These are phyloP conservation scores for Citrus inodora DNA, from an alignment of 345 rosid genomes.

Conservation along the genomic window DNA sequence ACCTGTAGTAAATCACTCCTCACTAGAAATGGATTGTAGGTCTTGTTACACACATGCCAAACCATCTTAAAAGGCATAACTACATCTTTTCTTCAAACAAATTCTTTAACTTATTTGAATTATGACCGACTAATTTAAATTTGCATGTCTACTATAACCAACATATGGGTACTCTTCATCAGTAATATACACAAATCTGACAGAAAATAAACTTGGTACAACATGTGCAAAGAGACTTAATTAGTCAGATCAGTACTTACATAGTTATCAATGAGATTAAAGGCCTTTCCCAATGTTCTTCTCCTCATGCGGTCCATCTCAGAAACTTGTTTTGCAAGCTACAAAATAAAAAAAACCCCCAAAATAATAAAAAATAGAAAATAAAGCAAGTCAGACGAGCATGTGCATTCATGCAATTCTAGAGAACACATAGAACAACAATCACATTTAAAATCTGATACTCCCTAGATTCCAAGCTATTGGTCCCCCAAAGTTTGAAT, in stretches of 20 bases:
- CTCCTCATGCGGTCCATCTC: conserved; percentile 68
- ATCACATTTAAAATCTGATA: not conserved
- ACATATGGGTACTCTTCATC: not conserved
- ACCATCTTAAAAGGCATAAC: not conserved
- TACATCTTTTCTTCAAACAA: not conserved
- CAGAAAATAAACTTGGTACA: conserved; percentile 6
- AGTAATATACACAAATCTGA: not conserved
- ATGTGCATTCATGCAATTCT: not conserved
- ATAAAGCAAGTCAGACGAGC: not conserved
- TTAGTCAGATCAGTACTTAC: conserved; percentile 45
- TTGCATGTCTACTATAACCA: not conserved
- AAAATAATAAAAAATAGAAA: not conserved
- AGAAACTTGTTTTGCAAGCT: conserved; percentile 91
- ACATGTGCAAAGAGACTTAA: conserved; percentile 11
- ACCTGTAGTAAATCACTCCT: not conserved
- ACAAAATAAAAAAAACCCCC: not conserved
- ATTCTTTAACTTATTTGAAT: not conserved
- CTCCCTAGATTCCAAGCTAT: not conserved
- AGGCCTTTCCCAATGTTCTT: conserved; percentile 72
- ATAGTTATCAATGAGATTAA: conserved; percentile 64
- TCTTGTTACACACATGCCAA: not conserved
- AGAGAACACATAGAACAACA: not conserved
- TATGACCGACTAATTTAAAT: not conserved
- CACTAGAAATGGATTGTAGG: not conserved
- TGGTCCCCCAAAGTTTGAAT: not conserved